A percentile compares a stretch with the other conserved stretches of the same genome.
Evolutionary conservation across 257 asterid genomes (phyloP).

Genomic region (Mitragyna speciosa): DNA sequence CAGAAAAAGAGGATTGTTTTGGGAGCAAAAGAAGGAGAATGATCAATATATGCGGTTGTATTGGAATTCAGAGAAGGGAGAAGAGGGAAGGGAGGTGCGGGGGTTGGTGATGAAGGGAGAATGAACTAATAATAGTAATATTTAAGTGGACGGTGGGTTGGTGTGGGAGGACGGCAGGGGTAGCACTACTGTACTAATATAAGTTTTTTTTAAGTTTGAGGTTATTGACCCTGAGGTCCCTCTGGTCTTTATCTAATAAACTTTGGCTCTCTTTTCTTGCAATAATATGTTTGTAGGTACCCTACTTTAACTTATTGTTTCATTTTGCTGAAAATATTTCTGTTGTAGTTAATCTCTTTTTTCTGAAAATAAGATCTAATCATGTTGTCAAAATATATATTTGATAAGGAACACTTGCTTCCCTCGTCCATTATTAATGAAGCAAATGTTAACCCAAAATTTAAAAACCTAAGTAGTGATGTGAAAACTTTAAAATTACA

Average conservation of each 20-base stretch:
- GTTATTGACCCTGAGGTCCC: neutral
- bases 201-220: neutral
- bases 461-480: too few relatives aligned
- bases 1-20: neutral
- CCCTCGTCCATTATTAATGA: too few relatives aligned
- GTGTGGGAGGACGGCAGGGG: too few relatives aligned
- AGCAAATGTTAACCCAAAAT: too few relatives aligned
- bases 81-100: neutral
- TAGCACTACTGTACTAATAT: too few relatives aligned
- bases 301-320: neutral
- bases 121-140: neutral
- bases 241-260: neutral
- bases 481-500: too few relatives aligned
- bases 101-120: constrained; percentile 1
- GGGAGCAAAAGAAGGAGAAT: neutral
- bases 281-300: neutral
- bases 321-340: too few relatives aligned
- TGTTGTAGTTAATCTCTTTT: neutral
- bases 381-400: too few relatives aligned
- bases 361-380: too few relatives aligned
- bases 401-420: too few relatives aligned
- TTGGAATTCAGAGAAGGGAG: neutral
- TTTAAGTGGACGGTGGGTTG: constrained; percentile 22
- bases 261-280: neutral
- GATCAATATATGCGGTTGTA: neutral